phyloP scores from a whole-genome alignment of 2,329 filamentous ascomycete genomes.

The Fusarium ramigenum region DNA sequence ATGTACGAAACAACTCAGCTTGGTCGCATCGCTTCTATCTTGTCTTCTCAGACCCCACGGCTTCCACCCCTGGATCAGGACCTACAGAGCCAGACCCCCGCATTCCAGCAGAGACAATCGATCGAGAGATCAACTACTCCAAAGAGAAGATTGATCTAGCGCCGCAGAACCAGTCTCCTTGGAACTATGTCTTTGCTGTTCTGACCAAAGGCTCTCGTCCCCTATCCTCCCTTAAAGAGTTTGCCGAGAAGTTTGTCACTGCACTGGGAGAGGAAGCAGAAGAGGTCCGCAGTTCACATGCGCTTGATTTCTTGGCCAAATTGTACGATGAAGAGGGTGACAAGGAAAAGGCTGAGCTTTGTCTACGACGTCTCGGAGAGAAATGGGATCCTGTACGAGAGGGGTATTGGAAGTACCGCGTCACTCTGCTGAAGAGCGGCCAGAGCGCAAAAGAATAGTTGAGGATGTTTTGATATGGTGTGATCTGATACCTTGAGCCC shows the following conservation, averaged over 20 bases:
- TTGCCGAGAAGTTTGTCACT: slow-evolving; percentile 62
- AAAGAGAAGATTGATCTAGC: slow-evolving; percentile 78
- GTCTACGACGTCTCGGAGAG: slow-evolving; percentile 77
- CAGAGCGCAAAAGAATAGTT: slow-evolving; percentile 13
- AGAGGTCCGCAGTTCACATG: slow-evolving; percentile 69
- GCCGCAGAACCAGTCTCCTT: slow-evolving; percentile 93
- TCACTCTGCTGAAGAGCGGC: slow-evolving; percentile 40
- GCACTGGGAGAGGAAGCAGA: slow-evolving; percentile 58
- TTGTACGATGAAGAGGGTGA: slow-evolving; percentile 68
- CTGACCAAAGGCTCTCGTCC: slow-evolving; percentile 71
- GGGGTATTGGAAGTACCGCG: slow-evolving; percentile 85
- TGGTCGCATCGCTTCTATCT: slow-evolving; percentile 98
- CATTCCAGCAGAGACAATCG: slow-evolving; percentile 70
- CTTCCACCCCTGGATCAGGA: slow-evolving; percentile 57
- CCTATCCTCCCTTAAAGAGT: slow-evolving; percentile 57
- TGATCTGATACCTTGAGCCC: background rate
- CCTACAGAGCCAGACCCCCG: slow-evolving; percentile 63
- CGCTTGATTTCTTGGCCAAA: slow-evolving; percentile 77
- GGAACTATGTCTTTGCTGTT: slow-evolving; percentile 89
- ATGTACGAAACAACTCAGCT: slow-evolving; percentile 95
- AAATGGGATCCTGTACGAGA: slow-evolving; percentile 92
- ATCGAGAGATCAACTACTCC: slow-evolving; percentile 79
- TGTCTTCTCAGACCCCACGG: slow-evolving; percentile 74
- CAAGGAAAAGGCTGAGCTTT: slow-evolving; percentile 71
- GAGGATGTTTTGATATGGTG: background rate